Percentiles rank a stretch among this genome's conserved stretches.
Evolutionary conservation across 345 rosid genomes (phyloP).

Genomic region (Microthlaspi erraticum): DNA sequence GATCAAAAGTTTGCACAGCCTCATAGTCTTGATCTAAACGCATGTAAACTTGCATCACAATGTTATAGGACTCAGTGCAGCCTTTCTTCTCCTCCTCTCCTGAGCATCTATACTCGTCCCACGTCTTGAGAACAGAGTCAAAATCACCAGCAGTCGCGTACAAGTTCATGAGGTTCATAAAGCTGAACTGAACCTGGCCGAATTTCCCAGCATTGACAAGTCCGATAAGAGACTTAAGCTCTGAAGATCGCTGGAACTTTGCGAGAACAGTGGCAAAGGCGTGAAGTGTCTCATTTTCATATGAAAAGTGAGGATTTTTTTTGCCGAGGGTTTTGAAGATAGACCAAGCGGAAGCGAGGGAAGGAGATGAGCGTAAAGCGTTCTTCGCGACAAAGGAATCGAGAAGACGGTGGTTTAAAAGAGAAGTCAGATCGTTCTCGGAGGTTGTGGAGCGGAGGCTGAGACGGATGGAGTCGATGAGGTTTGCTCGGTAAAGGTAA

Average conservation of each 20-base stretch:
- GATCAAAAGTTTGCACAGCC: constrained; percentile 60
- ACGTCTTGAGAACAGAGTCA: constrained; percentile 59
- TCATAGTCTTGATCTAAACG: constrained; percentile 48
- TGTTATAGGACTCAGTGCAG: constrained; percentile 73
- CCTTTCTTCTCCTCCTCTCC: constrained; percentile 51
- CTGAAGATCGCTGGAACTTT: constrained; percentile 53
- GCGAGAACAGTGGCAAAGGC: constrained; percentile 80
- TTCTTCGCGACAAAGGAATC: constrained; percentile 77
- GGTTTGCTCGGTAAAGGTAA: constrained; percentile 71
- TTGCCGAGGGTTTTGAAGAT: constrained; percentile 53
- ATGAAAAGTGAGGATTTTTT: constrained; percentile 48
- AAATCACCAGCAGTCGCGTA: constrained; percentile 60
- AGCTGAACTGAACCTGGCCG: constrained; percentile 54
- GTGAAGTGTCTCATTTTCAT: constrained; percentile 54
- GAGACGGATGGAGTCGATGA: constrained; percentile 77
- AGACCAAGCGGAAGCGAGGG: constrained; percentile 63
- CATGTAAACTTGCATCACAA: constrained; percentile 61
- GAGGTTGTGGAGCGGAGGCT: constrained; percentile 63
- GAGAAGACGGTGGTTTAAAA: constrained; percentile 62
- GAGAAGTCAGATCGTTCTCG: constrained; percentile 39
- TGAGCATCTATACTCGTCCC: constrained; percentile 58
- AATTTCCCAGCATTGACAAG: constrained; percentile 58
- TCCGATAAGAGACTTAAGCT: constrained; percentile 58
- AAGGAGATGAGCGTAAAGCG: constrained; percentile 76
- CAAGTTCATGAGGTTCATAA: constrained; percentile 77